Conservation (phyloP, 2,329 filamentous ascomycete genomes). For the Phialophora macrospora region DNA sequence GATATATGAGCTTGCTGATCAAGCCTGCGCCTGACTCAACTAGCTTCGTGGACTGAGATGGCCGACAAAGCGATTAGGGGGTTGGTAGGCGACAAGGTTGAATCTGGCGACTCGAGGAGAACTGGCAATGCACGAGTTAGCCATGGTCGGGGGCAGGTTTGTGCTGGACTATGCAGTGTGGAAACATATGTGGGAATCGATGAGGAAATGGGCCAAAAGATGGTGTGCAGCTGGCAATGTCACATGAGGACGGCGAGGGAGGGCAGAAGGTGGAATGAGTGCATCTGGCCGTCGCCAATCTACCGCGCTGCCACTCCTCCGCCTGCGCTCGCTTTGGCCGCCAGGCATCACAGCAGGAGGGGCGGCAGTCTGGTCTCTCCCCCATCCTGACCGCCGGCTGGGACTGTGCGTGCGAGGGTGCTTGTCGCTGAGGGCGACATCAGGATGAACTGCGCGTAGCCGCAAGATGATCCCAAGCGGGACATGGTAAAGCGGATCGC, state of each 20-base stretch:
- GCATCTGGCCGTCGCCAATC: slow-evolving; percentile 8
- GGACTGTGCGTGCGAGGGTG: not conserved
- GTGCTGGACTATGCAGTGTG: not conserved
- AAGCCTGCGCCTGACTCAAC: slow-evolving; percentile 21
- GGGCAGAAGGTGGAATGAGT: slow-evolving; percentile 11
- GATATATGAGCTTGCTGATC: slow-evolving; percentile 13
- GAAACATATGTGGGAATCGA: slow-evolving; percentile 9
- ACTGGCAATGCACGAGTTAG: slow-evolving; percentile 22
- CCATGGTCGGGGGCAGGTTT: slow-evolving; percentile 24
- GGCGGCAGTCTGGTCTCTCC: not conserved
- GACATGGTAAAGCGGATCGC: slow-evolving; percentile 26
- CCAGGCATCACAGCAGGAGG: slow-evolving; percentile 3
- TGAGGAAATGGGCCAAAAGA: slow-evolving; percentile 17
- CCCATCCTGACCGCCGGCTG: not conserved
- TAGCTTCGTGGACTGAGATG: slow-evolving; percentile 11
- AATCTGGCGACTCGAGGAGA: slow-evolving; percentile 17
- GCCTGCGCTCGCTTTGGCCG: slow-evolving; percentile 2
- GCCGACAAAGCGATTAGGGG: slow-evolving; percentile 31
- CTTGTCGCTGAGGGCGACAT: slow-evolving; percentile 10
- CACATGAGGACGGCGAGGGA: slow-evolving; percentile 32
- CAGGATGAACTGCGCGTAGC: slow-evolving; percentile 20
- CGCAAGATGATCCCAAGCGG: slow-evolving; percentile 24
- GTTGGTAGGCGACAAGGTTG: slow-evolving; percentile 35
- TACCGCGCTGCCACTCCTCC: not conserved
- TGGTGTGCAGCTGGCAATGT: slow-evolving; percentile 31